A percentile compares a stretch with the other conserved stretches of the same genome.
Evolutionary conservation across 73 alveolate species (phyloP).

Genomic region (Paramecium sonneborni): DNA sequence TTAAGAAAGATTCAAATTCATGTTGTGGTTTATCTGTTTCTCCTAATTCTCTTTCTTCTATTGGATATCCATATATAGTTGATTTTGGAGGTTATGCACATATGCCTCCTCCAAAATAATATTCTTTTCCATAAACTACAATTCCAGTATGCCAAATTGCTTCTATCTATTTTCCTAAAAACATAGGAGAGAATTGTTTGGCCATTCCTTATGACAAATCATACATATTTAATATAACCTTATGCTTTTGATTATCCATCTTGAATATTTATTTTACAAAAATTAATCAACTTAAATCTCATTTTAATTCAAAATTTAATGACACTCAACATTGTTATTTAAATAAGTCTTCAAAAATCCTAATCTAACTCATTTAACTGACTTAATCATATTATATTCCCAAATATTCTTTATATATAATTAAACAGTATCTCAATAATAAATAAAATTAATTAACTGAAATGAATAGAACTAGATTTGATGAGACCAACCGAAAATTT

Average conservation of each 20-base stretch:
- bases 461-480: background rate
- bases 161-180: conserved; percentile 89
- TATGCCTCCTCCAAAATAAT: conserved; percentile 98
- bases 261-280: conserved; percentile 13
- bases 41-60: conserved; percentile 77
- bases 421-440: background rate
- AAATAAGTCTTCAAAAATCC: background rate
- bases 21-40: conserved; percentile 87
- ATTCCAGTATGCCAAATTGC: conserved; percentile 98
- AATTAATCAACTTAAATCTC: background rate
- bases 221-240: conserved; percentile 74
- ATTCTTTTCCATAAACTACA: conserved; percentile 93
- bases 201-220: conserved; percentile 97
- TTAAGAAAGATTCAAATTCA: conserved; percentile 83
- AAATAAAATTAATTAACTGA: background rate
- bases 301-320: background rate
- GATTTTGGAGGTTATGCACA: conserved; percentile 86
- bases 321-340: background rate
- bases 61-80: conserved; percentile 94
- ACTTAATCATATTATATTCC: background rate
- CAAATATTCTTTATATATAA: background rate
- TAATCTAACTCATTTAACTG: background rate
- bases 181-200: conserved; percentile 76
- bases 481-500: background rate
- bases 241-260: conserved; percentile 50